A percentile compares a stretch with the other conserved stretches of the same genome.
These are phyloP conservation scores for Magnaporthiopsis incrustans DNA, from an alignment of 2,329 filamentous ascomycete species.

Conservation along the genomic window DNA sequence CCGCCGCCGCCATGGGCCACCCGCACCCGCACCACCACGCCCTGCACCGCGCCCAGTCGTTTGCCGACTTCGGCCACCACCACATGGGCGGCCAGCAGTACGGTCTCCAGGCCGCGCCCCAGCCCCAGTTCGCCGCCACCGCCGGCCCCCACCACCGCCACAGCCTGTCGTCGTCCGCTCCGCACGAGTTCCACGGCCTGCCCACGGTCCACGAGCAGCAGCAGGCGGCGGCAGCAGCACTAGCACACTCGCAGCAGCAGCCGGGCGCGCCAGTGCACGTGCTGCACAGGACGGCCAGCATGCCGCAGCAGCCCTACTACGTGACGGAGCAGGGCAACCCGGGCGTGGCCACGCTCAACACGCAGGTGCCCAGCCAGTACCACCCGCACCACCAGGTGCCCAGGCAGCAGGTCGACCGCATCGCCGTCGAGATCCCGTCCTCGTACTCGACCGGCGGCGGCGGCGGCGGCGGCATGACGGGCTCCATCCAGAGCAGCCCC, in stretches of 20 bases:
- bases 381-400: constrained; percentile 39
- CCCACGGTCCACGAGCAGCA: constrained; percentile 30
- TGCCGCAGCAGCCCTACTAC: constrained; percentile 42
- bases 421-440: constrained; percentile 38
- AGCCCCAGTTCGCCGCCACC: too few relatives aligned
- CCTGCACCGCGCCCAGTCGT: constrained; percentile 46
- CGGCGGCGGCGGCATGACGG: constrained; percentile 27
- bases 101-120: background rate
- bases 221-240: constrained; percentile 8
- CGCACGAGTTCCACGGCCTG: constrained; percentile 36
- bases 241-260: constrained; percentile 10
- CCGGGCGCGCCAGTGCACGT: constrained; percentile 31
- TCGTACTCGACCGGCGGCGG: constrained; percentile 31
- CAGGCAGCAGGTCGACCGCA: constrained; percentile 38
- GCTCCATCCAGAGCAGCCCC: constrained; percentile 46
- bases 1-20: constrained; percentile 21
- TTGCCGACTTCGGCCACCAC: constrained; percentile 41
- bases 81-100: constrained; percentile 30
- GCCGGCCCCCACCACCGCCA: constrained; percentile 26
- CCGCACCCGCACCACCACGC: constrained; percentile 28
- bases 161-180: constrained; percentile 34
- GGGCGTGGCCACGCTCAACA: constrained; percentile 53
- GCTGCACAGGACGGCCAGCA: constrained; percentile 39
- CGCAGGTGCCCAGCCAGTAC: constrained; percentile 33
- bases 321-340: constrained; percentile 55